A percentile compares a stretch with the other conserved stretches of the same genome.
These are phyloP conservation scores for Rhizopogon vesiculosus DNA, from an alignment of 768 basidiomycete species.

Conservation along the genomic window DNA sequence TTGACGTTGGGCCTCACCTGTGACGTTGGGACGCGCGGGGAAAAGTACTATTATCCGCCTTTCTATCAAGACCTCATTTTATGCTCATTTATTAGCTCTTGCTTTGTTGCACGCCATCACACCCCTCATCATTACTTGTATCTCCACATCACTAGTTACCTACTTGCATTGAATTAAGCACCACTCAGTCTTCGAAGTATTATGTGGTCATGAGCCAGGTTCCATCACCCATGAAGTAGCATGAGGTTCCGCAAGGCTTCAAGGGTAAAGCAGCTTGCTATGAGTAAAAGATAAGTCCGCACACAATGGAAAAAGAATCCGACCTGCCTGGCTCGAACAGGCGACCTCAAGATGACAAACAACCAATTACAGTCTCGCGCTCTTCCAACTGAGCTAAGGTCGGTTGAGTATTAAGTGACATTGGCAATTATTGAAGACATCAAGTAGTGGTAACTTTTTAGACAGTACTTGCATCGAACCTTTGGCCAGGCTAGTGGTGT, in stretches of 20 bases:
- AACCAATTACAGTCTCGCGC: conserved; percentile 43
- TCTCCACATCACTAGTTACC: not conserved
- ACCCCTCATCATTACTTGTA: conserved; percentile 8
- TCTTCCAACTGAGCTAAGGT: conserved; percentile 52
- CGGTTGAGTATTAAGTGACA: conserved; percentile 11
- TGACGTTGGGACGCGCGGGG: not conserved
- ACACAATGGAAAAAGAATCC: conserved; percentile 25
- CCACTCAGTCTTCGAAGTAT: not conserved
- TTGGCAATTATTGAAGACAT: too few relatives aligned
- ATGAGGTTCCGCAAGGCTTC: too few relatives aligned
- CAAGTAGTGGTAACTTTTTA: too few relatives aligned
- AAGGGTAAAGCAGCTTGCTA: too few relatives aligned
- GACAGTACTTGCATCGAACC: not conserved
- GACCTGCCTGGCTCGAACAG: conserved; percentile 62
- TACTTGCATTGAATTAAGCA: not conserved
- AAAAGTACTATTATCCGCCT: not conserved
- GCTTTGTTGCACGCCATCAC: conserved; percentile 9
- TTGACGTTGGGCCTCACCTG: not conserved
- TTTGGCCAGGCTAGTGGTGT: not conserved
- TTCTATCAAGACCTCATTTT: not conserved
- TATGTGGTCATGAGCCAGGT: too few relatives aligned
- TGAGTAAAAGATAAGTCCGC: too few relatives aligned
- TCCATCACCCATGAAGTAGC: too few relatives aligned
- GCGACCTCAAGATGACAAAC: conserved; percentile 46
- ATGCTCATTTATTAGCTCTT: conserved; percentile 9